These are phyloP conservation scores for Chalara sp. DNA, from an alignment of 2,329 filamentous ascomycete species.

Conservation along the genomic window DNA sequence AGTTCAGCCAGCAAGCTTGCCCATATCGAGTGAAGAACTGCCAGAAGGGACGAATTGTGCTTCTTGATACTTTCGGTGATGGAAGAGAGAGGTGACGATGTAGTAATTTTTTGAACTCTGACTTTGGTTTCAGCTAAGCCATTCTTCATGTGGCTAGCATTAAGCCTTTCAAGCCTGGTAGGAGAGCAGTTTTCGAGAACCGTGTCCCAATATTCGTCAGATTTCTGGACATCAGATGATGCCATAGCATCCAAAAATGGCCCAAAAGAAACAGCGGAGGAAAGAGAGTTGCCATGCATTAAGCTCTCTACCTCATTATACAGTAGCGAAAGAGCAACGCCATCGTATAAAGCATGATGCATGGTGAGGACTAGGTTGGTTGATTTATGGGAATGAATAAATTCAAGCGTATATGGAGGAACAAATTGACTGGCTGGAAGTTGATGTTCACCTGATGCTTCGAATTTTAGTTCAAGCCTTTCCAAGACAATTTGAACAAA, in stretches of 20 bases:
- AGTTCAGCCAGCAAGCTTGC: slow-evolving; percentile 53
- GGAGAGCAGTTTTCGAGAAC: slow-evolving; percentile 47
- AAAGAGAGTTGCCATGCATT: slow-evolving; percentile 41
- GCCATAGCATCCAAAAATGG: slow-evolving; percentile 57
- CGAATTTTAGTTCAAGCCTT: slow-evolving; percentile 28
- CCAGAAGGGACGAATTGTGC: slow-evolving; percentile 55
- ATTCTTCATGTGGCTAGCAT: neutral
- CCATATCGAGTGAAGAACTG: slow-evolving; percentile 69
- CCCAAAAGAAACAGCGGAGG: slow-evolving; percentile 47
- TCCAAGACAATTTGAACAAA: slow-evolving; percentile 67
- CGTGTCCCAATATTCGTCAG: slow-evolving; percentile 59
- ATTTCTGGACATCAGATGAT: slow-evolving; percentile 36
- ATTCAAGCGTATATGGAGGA: slow-evolving; percentile 21
- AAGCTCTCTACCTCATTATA: slow-evolving; percentile 62
- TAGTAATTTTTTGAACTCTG: slow-evolving; percentile 9
- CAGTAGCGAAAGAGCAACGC: slow-evolving; percentile 64
- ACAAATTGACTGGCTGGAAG: slow-evolving; percentile 5
- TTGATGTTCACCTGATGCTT: neutral
- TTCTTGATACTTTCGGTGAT: slow-evolving; percentile 44
- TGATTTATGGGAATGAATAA: slow-evolving; percentile 3
- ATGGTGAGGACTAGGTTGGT: slow-evolving; percentile 23
- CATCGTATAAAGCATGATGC: slow-evolving; percentile 87
- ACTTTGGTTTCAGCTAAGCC: neutral
- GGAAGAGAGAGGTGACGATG: slow-evolving; percentile 12
- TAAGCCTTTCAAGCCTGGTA: slow-evolving; percentile 2